Base-by-base conservation (phyloP, 1,284 basidiomycete genomes). In the Marasmius tenuissimus region DNA sequence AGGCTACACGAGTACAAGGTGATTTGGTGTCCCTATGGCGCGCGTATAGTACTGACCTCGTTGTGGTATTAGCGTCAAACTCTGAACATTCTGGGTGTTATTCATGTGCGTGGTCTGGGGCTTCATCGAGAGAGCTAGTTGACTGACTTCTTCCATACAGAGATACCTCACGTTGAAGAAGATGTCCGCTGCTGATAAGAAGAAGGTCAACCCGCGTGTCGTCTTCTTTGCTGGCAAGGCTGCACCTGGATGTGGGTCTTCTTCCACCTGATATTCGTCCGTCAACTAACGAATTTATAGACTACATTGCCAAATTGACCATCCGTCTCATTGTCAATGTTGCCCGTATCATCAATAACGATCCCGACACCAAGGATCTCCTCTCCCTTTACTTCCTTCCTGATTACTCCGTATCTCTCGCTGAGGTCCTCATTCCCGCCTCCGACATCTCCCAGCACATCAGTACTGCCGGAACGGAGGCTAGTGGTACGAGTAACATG, bases 381-480 rank as follows among this genome's bases (percentile, higher is more conserved):
- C 86, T 97, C 65, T 87, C 86, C 58, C 81, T 96, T 62, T 91
- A 89, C 77, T 96, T 96, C 87, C 82, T 92, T 27, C 91, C 91
- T 0, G 94, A 96, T 73, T 96, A 96, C 76, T 91, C 89, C 7
- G 91, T 96, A 51, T 94, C 93, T 14, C 79, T 96, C 58, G 94
- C 94, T 2, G 95, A 97, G 74, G 80, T 97, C 47, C 81, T 97
- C 68, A 94, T 96, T 65, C 96, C 95, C 16, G 92, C 96, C 6
- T 91, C 91, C 18, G 94, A 97, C 72, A 91, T 97, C 76, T 90
- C 87, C 64, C 92, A 96, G 71, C 96, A 97, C 75, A 97, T 97
- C 75, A 94, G 91, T 38, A 97, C 95, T 9, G 95, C 94, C 1
- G 95, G 96, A 56, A 97, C 95, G 0, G 95, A 97, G 72, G 89